These are phyloP conservation scores for Cladosporium oxysporum DNA, from an alignment of 2,329 filamentous ascomycete genomes.

Conservation along the genomic window DNA sequence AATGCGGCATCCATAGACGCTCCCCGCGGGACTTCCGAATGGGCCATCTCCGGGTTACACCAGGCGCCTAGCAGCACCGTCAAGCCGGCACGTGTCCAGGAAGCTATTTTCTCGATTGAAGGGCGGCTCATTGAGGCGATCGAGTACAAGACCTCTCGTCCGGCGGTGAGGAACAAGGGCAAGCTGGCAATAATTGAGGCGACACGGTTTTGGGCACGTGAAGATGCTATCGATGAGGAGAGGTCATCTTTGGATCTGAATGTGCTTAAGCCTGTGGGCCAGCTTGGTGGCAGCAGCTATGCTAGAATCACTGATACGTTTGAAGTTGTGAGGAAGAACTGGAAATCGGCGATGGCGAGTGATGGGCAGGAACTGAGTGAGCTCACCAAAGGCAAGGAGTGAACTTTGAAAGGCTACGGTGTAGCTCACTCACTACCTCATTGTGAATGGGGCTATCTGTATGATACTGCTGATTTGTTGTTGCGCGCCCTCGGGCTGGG, in stretches of 20 bases:
- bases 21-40: constrained; percentile 75
- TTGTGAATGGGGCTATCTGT: background rate
- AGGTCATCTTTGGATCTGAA: constrained; percentile 68
- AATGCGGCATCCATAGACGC: constrained; percentile 77
- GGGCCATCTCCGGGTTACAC: constrained; percentile 75
- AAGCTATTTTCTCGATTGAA: constrained; percentile 82
- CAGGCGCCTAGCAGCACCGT: constrained; percentile 67
- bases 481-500: background rate
- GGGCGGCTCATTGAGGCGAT: constrained; percentile 70
- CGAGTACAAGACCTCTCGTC: constrained; percentile 74
- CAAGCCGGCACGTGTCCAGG: constrained; percentile 70
- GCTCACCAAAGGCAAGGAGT: background rate
- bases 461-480: background rate
- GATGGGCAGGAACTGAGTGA: background rate
- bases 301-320: constrained; percentile 67
- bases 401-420: background rate
- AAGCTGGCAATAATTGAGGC: constrained; percentile 79
- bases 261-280: constrained; percentile 72
- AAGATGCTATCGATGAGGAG: constrained; percentile 82
- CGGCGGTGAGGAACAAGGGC: constrained; percentile 71
- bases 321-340: constrained; percentile 66
- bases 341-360: constrained; percentile 29
- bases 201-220: constrained; percentile 81
- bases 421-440: background rate
- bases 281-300: constrained; percentile 85